Percentiles rank a stretch among this genome's conserved stretches.
phyloP scores from a whole-genome alignment of 2,329 filamentous ascomycete genomes.

The Aaosphaeria arxii region DNA sequence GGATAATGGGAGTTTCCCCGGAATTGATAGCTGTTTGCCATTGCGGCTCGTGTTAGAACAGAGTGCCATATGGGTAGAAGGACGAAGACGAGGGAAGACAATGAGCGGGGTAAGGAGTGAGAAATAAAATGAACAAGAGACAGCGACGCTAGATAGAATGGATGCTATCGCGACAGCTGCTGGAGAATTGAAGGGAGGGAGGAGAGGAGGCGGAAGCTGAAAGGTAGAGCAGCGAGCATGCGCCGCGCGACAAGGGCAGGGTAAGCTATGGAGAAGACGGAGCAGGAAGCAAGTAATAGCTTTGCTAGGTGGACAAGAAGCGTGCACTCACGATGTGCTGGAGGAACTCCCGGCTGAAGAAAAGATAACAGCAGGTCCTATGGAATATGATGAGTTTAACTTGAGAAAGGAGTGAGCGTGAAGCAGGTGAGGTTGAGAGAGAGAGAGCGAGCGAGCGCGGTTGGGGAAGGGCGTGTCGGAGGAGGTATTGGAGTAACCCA shows the following conservation, averaged over 20 bases:
- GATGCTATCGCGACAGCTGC: slow-evolving; percentile 27
- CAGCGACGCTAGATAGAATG: slow-evolving; percentile 26
- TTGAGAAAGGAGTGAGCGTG: background rate
- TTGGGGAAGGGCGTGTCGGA: background rate
- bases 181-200: slow-evolving; percentile 33
- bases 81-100: slow-evolving; percentile 28
- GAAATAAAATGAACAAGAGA: slow-evolving; percentile 23
- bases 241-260: slow-evolving; percentile 28
- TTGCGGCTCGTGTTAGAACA: slow-evolving; percentile 39
- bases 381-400: background rate
- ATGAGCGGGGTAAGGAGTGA: slow-evolving; percentile 14
- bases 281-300: slow-evolving; percentile 26
- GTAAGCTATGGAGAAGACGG: slow-evolving; percentile 30
- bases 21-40: slow-evolving; percentile 40
- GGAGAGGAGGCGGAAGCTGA: slow-evolving; percentile 23
- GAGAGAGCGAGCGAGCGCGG: slow-evolving; percentile 11
- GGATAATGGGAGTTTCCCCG: slow-evolving; percentile 26
- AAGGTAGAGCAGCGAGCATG: slow-evolving; percentile 25
- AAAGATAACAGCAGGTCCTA: slow-evolving; percentile 18
- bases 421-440: slow-evolving; percentile 10
- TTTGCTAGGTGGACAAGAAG: slow-evolving; percentile 9
- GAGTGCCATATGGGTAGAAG: slow-evolving; percentile 17
- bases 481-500: no score
- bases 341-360: slow-evolving; percentile 12
- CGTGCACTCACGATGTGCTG: slow-evolving; percentile 37